These are phyloP conservation scores for Gymnopilus dilepis DNA, from an alignment of 768 basidiomycete species.

Conservation along the genomic window DNA sequence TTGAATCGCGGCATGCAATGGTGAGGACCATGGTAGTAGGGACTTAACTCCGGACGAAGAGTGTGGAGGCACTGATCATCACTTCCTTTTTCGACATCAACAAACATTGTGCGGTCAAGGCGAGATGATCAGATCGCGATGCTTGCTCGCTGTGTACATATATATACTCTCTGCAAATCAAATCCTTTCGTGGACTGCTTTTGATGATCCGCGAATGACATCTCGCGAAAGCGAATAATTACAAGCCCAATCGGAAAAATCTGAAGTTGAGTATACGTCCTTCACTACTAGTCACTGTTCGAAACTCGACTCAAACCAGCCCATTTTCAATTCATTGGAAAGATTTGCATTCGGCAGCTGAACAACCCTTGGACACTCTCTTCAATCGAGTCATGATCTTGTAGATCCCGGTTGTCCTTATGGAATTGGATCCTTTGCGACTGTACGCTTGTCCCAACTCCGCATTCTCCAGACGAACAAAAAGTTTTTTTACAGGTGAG, in stretches of 20 bases:
- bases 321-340: no score
- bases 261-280: no score
- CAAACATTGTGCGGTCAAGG: no score
- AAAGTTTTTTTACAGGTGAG: slow-evolving; percentile 5
- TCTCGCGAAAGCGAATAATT: no score
- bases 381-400: background rate
- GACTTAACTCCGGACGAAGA: background rate
- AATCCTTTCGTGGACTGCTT: background rate
- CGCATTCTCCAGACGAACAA: background rate
- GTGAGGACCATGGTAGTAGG: background rate
- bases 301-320: no score
- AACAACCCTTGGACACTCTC: background rate
- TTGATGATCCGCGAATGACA: background rate
- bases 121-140: background rate
- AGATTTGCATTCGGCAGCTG: no score
- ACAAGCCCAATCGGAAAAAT: no score
- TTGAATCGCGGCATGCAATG: background rate
- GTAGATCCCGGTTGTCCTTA: background rate
- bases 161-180: background rate
- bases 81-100: no score
- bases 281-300: no score
- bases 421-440: background rate
- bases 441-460: background rate
- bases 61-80: no score
- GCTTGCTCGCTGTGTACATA: no score